A percentile compares a stretch with the other conserved stretches of the same genome.
Evolutionary conservation across 2,329 filamentous ascomycete species (phyloP).

Genomic region (Decorospora gaudefroyi): DNA sequence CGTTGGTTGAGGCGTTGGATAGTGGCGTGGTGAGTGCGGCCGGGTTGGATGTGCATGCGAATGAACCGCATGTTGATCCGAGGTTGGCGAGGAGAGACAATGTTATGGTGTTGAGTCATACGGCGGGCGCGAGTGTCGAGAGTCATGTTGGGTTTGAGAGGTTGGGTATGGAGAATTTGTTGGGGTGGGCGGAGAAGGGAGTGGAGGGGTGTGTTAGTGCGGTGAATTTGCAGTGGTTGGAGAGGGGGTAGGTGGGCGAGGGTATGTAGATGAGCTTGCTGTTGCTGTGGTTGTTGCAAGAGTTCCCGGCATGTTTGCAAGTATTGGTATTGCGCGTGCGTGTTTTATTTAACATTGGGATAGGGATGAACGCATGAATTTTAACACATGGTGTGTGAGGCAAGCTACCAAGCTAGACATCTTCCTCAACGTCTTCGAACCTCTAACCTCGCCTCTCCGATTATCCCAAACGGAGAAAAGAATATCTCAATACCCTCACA

Average conservation of each 20-base stretch:
- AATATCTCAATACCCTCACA: no score
- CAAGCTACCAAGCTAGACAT: no score
- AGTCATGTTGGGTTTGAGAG: conserved; percentile 69
- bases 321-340: no score
- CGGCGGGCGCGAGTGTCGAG: conserved; percentile 68
- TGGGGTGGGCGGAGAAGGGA: conserved; percentile 60
- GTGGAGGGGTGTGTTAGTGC: conserved; percentile 60
- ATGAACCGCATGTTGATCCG: conserved; percentile 61
- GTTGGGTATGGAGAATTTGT: conserved; percentile 68
- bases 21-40: conserved; percentile 56
- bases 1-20: conserved; percentile 63
- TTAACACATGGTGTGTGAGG: no score
- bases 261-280: background rate
- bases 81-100: conserved; percentile 53
- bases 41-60: conserved; percentile 67
- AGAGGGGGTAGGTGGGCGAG: conserved; percentile 13
- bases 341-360: no score
- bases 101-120: conserved; percentile 68
- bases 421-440: no score
- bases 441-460: no score
- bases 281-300: background rate
- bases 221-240: conserved; percentile 64
- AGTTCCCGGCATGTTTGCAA: no score
- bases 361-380: no score
- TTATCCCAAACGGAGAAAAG: no score